Evolutionary conservation across 257 asterid genomes (phyloP), one percentile per base, ranked within the genome.

Genomic region (Solanum arcanum): DNA sequence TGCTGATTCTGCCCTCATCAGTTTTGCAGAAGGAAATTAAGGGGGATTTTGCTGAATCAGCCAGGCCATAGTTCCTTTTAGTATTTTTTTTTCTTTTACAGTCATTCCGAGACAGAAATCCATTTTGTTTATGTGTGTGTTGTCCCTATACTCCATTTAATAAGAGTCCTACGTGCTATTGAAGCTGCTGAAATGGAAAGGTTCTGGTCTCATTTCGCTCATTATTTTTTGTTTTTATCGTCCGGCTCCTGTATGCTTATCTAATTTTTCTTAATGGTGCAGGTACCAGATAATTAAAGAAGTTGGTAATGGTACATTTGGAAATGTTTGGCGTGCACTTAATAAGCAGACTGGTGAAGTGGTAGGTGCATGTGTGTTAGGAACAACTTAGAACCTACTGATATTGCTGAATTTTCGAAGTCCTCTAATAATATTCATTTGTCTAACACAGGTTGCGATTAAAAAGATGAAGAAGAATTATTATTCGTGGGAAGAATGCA

Each of bases 301-400:
- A 91, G 99, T 97, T 86, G 99, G 99, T 86, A 95, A 90, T 90
- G 99, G 99, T 89, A 95, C 99, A 25, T 97, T 97, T 89, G 99
- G 99, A 75, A 94, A 89, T 93, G 99, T 97, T 80, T 97, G 99
- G 99, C 92, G 96, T 86, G 99, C 99, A 86, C 85, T 96, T 74
- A 95, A 94, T 93, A 94, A 92, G 92, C 98, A 94, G 87, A 91
- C 96, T 92, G 98, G 98, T 88, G 99, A 97, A 96, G 98, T 96
- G 98, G 99, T 97, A 91, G 35, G 95, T 77, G 46, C 76, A 29
- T 64, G 47, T 47, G 85, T 47, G 85, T 11, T 47, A 29, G 85
- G 27, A 80, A 16, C 85, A 80, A 29, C 44, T 16, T 47, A 80
- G 64, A 18, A 47, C 46, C 20, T 80, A 5, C 44, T 80, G 85